Evolutionary conservation across 2,329 filamentous ascomycete species (phyloP), one percentile per base, ranked within the genome.

Genomic region (Ploettnerulaceae sp.): DNA sequence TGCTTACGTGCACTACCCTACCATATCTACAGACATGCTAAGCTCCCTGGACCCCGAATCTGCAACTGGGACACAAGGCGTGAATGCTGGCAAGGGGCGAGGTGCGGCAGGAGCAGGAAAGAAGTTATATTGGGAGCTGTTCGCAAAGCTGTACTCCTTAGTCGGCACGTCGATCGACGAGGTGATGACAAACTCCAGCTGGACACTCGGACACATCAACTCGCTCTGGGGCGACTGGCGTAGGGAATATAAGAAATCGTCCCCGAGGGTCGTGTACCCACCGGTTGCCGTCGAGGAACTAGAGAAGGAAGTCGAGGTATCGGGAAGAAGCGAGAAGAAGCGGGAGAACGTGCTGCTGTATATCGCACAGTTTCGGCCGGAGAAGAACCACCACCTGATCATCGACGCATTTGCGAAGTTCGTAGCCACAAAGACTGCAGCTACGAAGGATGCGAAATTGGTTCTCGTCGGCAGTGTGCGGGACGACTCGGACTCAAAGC

Each of bases 21-120:
- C 91, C 46, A 98, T 98, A 44, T 96, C 90, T 3, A 98, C 89
- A 40, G 93, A 98, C 61, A 98, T 98, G 93, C 79, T 98, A 3
- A 77, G 81, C 17, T 91, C 87, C 14, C 79, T 96, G 4, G 79
- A 89, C 56, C 79, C 85, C 7, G 66, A 64, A 7, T 76, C 73
- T 2, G 53, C 67, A 25, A 76, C 72, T 37, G 85, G 82, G 11
- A 66, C 65, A 45, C 83, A 79, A 67, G 86, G 91, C 2, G 73
- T 95, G 46, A 93, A 97, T 64, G 86, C 90, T 4, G 90, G 91
- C 24, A 76, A 86, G 45, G 91, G 89, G 2, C 74, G 72, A 22
- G 91, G 91, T 0, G 61, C 75, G 21, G 82, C 79, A 49, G 91
- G 91, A 8, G 63, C 67, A 5, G 72, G 72, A 39, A 98, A 98